Percentiles rank a stretch among this genome's conserved stretches.
Conservation (phyloP, 768 basidiomycete species). For the Lactarius sanguifluus region DNA sequence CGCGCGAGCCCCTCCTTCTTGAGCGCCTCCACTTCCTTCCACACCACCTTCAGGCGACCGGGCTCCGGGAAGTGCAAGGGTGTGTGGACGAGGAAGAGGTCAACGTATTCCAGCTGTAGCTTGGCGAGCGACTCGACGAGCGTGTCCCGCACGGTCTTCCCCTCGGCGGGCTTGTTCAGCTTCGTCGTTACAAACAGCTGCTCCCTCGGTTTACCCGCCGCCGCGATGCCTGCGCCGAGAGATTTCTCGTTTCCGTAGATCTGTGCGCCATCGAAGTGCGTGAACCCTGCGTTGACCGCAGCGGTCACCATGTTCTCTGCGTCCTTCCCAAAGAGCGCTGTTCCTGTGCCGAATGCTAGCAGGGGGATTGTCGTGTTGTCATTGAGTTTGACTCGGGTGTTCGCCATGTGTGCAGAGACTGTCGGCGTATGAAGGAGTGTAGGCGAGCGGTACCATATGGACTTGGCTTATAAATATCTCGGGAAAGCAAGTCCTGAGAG, state of each 20-base stretch:
- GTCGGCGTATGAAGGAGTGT: background rate
- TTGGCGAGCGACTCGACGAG: slow-evolving; percentile 43
- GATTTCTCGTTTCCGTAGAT: slow-evolving; percentile 41
- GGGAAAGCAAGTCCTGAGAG: background rate
- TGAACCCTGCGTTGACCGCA: slow-evolving; percentile 41
- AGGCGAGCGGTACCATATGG: background rate
- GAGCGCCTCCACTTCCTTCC: slow-evolving; percentile 45
- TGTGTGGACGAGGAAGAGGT: slow-evolving; percentile 49
- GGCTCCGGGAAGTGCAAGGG: slow-evolving; percentile 31
- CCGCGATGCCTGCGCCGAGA: slow-evolving; percentile 38
- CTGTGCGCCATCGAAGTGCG: slow-evolving; percentile 44
- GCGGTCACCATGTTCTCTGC: slow-evolving; percentile 32
- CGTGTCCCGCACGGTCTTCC: slow-evolving; percentile 39
- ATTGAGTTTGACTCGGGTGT: slow-evolving; percentile 37
- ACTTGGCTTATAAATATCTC: background rate
- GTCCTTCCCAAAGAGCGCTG: slow-evolving; percentile 36
- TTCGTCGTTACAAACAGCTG: slow-evolving; percentile 49
- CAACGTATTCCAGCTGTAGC: slow-evolving; percentile 42
- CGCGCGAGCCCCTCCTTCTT: slow-evolving; percentile 43
- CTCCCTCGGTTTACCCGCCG: slow-evolving; percentile 39
- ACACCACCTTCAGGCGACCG: slow-evolving; percentile 38
- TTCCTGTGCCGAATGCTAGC: slow-evolving; percentile 43
- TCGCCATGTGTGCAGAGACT: slow-evolving; percentile 26
- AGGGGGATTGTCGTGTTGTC: slow-evolving; percentile 41
- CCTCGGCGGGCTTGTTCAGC: slow-evolving; percentile 35